Conservation (phyloP, 164 flowering plant genomes). For the Annona squamosa region DNA sequence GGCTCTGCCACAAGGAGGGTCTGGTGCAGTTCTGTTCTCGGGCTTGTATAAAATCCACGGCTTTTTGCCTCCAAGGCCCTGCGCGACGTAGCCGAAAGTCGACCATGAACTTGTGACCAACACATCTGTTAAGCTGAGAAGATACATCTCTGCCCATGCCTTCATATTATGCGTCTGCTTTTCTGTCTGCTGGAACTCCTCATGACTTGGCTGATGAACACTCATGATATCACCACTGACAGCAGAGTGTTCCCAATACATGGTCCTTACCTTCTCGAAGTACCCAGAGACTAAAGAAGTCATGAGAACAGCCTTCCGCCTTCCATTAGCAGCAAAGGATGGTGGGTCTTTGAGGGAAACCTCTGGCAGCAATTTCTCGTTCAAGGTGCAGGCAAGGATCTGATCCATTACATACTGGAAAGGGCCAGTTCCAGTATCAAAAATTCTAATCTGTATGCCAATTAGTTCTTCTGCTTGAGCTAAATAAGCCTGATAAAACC, state of each 20-base stretch:
- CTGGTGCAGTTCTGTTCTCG: constrained; percentile 49
- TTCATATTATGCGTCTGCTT: constrained; percentile 57
- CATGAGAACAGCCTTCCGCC: constrained; percentile 49
- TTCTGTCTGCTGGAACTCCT: constrained; percentile 58
- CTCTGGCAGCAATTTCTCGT: constrained; percentile 56
- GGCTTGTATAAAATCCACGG: constrained; percentile 86
- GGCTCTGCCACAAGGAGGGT: constrained; percentile 72
- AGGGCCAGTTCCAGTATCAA: constrained; percentile 55
- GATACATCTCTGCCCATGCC: constrained; percentile 87
- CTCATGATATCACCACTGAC: constrained; percentile 56
- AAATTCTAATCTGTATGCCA: constrained; percentile 74
- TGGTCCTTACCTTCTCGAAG: constrained; percentile 48
- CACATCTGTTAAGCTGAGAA: constrained; percentile 58
- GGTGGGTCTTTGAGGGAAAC: constrained; percentile 18
- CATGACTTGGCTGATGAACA: constrained; percentile 79
- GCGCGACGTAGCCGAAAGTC: constrained; percentile 90
- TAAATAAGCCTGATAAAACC: constrained; percentile 69
- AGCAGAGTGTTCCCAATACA: constrained; percentile 74
- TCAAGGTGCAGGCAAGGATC: constrained; percentile 52
- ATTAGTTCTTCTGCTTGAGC: constrained; percentile 68
- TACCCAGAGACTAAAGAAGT: constrained; percentile 64
- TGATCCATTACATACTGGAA: constrained; percentile 66
- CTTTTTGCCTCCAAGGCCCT: constrained; percentile 72
- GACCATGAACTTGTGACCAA: constrained; percentile 84
- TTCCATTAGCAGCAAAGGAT: constrained; percentile 15